Conservation (phyloP, 164 flowering plant genomes). For the Hamamelis virginiana region DNA sequence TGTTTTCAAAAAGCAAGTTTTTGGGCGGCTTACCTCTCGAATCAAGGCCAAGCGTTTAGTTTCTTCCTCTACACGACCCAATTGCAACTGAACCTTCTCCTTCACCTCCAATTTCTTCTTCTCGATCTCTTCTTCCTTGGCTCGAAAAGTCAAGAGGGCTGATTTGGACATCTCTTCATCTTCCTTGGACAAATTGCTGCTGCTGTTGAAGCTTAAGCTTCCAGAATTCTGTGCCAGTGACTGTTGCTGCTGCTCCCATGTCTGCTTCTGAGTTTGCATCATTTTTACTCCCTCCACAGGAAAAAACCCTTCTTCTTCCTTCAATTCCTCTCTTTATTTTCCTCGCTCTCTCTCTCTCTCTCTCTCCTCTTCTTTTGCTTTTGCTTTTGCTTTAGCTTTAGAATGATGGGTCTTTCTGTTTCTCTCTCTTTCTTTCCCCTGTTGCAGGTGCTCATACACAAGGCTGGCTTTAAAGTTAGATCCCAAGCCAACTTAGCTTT, state of each 20-base stretch:
- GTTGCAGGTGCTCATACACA: constrained; percentile 16
- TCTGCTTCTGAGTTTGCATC: constrained; percentile 16
- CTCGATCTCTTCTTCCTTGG: constrained; percentile 66
- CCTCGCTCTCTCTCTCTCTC: constrained; percentile 11
- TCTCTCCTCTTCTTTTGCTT: constrained; percentile 7
- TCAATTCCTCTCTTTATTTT: constrained; percentile 12
- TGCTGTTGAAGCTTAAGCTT: constrained; percentile 45
- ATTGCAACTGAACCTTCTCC: constrained; percentile 48
- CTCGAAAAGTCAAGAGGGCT: constrained; percentile 46
- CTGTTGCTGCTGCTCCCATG: constrained; percentile 21
- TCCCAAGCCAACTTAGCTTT: constrained; percentile 1
- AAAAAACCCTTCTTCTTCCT: constrained; percentile 21
- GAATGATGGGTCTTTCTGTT: constrained; percentile 9
- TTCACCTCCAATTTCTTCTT: constrained; percentile 49
- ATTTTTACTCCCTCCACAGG: not conserved
- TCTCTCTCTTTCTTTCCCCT: constrained; percentile 2
- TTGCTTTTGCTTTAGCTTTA: not conserved
- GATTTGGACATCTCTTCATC: constrained; percentile 55
- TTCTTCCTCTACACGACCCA: constrained; percentile 61
- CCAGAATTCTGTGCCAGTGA: constrained; percentile 30
- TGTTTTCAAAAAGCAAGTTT: too few relatives aligned
- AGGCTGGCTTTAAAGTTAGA: not conserved
- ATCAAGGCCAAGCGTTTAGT: constrained; percentile 49
- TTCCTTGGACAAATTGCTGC: constrained; percentile 45
- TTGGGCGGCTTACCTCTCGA: constrained; percentile 38